Base-by-base conservation (phyloP, 2,329 filamentous ascomycete genomes). In the Trichoderma aggressivum region DNA sequence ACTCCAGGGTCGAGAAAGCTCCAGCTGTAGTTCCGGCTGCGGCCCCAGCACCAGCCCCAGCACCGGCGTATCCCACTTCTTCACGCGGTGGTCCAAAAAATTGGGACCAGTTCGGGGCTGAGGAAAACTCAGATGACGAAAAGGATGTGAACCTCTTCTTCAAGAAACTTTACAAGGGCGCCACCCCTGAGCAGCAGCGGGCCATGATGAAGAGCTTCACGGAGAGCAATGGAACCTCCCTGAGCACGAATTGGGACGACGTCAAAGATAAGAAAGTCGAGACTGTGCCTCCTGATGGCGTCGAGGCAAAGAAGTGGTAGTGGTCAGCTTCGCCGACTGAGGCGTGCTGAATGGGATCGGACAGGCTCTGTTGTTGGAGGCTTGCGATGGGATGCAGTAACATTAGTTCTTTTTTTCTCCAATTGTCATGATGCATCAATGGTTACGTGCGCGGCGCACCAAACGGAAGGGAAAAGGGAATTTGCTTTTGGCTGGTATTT, bases 181-280 rank as follows among this genome's bases (percentile, higher is more conserved):
- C 93, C 0, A 90, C 91, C 62, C 89, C 91, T 0, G 95, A 99
- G 76, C 93, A 93, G 71, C 90, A 90, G 78, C 89, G 94, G 2
- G 96, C 96, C 10, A 99, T 99, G 96, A 93, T 97, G 89, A 99
- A 99, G 88, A 97, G 93, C 78, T 98, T 93, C 78, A 86, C 90
- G 16, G 95, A 99, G 85, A 98, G 94, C 81, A 96, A 97, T 75
- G 96, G 96, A 5, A 99, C 96, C 0, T 88, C 92, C 3, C 83
- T 99, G 63, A 98, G 94, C 81, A 99, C 96, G 0, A 94, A 95
- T 79, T 99, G 96, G 96, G 82, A 84, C 11, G 92, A 97, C 73
- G 95, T 98, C 24, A 88, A 89, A 64, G 87, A 86, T 73, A 89
- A 88, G 21, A 91, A 83, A 28, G 92, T 98, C 30, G 88, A 93